Evolutionary conservation across 1,284 basidiomycete species (phyloP).

Genomic region (Neolentinus lepideus): DNA sequence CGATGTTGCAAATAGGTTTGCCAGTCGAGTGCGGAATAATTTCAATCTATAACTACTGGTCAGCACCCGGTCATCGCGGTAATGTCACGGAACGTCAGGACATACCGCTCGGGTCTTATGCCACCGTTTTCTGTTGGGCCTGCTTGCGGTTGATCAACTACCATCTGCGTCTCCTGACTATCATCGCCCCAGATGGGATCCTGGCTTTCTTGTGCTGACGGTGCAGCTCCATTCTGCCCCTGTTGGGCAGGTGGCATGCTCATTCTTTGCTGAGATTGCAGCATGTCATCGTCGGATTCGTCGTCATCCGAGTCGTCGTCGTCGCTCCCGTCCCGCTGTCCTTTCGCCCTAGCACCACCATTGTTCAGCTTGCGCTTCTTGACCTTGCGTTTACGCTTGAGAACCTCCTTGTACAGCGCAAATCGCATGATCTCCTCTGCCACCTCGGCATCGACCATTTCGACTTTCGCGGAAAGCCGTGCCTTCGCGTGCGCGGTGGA

Average conservation of each 20-base stretch:
- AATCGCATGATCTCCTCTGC: slow-evolving; percentile 96
- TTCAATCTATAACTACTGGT: slow-evolving; percentile 40
- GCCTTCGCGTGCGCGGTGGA: slow-evolving; percentile 98
- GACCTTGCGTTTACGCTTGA: slow-evolving; percentile 60
- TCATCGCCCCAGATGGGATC: slow-evolving; percentile 56
- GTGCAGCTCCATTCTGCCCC: slow-evolving; percentile 24
- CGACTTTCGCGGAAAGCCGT: slow-evolving; percentile 81
- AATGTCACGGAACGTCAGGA: slow-evolving; percentile 5
- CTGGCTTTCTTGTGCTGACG: slow-evolving; percentile 17
- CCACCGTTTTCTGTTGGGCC: slow-evolving; percentile 32
- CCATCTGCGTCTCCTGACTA: slow-evolving; percentile 61
- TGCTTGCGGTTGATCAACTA: slow-evolving; percentile 30
- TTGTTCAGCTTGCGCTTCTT: slow-evolving; percentile 81
- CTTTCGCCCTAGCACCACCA: slow-evolving; percentile 27
- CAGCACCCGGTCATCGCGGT: background rate
- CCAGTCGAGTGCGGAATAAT: slow-evolving; percentile 73
- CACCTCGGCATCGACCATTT: slow-evolving; percentile 80
- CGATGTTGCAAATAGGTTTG: slow-evolving; percentile 60
- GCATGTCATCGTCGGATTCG: slow-evolving; percentile 43
- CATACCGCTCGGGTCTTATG: slow-evolving; percentile 51
- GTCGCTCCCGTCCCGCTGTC: slow-evolving; percentile 24
- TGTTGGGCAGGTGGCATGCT: slow-evolving; percentile 27
- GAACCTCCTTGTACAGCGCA: slow-evolving; percentile 96
- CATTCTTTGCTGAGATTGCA: slow-evolving; percentile 51
- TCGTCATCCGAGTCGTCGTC: slow-evolving; percentile 41